phyloP scores from a whole-genome alignment of 768 basidiomycete species.

The Kwoniella sp. region DNA sequence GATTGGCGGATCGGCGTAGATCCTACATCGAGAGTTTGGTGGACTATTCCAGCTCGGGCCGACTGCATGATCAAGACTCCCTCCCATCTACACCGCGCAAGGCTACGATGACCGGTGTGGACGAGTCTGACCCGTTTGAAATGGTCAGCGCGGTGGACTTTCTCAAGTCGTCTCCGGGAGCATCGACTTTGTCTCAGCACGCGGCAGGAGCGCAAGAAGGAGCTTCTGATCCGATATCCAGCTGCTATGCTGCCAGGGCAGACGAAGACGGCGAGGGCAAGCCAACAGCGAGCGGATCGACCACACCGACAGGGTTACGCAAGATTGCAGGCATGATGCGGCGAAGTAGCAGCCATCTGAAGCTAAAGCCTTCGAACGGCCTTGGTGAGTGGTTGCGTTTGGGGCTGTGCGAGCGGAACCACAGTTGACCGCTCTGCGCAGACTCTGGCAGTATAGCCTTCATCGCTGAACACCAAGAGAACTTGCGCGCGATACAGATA shows the following conservation, averaged over 20 bases:
- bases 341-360: conserved; percentile 7
- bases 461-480: conserved; percentile 78
- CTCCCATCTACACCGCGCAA: conserved; percentile 50
- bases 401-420: background rate
- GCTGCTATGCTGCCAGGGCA: background rate
- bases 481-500: conserved; percentile 70
- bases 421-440: conserved; percentile 3
- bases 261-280: background rate
- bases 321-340: conserved; percentile 15
- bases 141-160: conserved; percentile 36
- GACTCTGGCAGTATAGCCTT: conserved; percentile 53
- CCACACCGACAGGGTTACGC: conserved; percentile 1
- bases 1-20: conserved; percentile 56
- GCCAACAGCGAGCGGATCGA: background rate
- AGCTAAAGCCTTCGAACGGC: background rate
- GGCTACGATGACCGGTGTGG: background rate
- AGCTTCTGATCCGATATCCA: no score
- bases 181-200: no score
- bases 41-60: conserved; percentile 66
- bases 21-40: conserved; percentile 71
- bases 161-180: no score
- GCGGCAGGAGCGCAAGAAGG: background rate
- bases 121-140: conserved; percentile 23
- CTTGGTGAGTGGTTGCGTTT: conserved; percentile 7
- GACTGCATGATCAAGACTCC: conserved; percentile 77